Percentiles rank a stretch among this genome's conserved stretches.
Evolutionary conservation across 352 stramenopile genomes (phyloP).

Genomic region (Blastocystis sp.): DNA sequence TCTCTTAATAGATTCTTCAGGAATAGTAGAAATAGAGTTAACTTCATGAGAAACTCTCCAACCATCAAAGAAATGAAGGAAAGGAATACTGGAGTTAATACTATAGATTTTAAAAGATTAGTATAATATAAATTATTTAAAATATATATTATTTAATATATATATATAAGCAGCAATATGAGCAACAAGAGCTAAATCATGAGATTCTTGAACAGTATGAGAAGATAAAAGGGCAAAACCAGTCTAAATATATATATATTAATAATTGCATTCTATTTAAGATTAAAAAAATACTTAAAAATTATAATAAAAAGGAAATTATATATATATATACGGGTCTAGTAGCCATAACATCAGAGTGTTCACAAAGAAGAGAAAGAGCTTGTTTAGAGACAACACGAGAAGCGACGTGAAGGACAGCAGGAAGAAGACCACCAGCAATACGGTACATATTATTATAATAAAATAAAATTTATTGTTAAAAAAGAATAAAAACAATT

Average conservation of each 20-base stretch:
- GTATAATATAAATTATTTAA: constrained; percentile 48
- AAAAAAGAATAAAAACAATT: no score
- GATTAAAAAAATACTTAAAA: no score
- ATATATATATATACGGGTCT: constrained; percentile 47
- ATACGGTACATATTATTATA: constrained; percentile 54
- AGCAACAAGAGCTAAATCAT: constrained; percentile 56
- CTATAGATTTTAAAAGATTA: not conserved
- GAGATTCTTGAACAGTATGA: constrained; percentile 51
- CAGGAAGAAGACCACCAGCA: constrained; percentile 15
- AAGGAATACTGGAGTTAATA: constrained; percentile 47
- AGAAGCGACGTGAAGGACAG: constrained; percentile 67
- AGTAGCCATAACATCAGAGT: constrained; percentile 64
- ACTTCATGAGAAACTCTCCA: constrained; percentile 50
- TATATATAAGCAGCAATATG: constrained; percentile 49
- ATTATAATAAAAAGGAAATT: no score
- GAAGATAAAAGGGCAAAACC: constrained; percentile 55
- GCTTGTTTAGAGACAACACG: constrained; percentile 49
- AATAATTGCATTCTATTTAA: no score
- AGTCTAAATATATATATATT: constrained; percentile 52
- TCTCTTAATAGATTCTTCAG: constrained; percentile 45
- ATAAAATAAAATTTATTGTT: no score
- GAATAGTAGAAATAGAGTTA: constrained; percentile 50
- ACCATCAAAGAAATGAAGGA: constrained; percentile 60
- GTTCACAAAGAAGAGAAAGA: constrained; percentile 53
- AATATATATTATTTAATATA: constrained; percentile 53